phyloP scores from a whole-genome alignment of 2,329 filamentous ascomycete genomes.

The Cytospora chrysosperma region DNA sequence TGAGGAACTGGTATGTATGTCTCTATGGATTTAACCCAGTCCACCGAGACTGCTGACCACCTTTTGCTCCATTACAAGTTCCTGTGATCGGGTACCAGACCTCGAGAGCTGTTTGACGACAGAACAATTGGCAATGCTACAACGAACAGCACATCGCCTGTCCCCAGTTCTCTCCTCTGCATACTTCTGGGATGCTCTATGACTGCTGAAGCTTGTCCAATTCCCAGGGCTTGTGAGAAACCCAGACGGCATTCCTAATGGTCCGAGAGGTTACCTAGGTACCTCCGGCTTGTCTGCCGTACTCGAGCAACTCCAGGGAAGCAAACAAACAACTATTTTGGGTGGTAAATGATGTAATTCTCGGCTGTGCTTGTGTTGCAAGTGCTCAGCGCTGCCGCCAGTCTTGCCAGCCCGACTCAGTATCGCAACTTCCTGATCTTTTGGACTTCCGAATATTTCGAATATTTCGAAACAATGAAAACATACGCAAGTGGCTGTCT shows the following conservation, averaged over 20 bases:
- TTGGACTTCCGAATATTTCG: not conserved
- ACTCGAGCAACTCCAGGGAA: not conserved
- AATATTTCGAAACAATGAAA: not conserved
- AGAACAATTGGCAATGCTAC: not conserved
- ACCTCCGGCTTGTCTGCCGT: not conserved
- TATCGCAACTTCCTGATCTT: conserved; percentile 3
- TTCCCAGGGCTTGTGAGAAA: not conserved
- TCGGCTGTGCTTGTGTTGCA: not conserved
- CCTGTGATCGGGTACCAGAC: not conserved
- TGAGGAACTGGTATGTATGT: not conserved
- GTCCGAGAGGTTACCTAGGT: not conserved
- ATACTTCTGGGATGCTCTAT: not conserved
- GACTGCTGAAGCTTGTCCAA: not conserved
- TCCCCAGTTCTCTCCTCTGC: not conserved
- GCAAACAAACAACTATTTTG: not conserved
- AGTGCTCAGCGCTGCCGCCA: not conserved
- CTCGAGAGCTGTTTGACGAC: not conserved
- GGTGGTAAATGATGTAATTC: conserved; percentile 3
- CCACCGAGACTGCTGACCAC: too few species aligned
- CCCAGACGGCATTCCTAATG: conserved; percentile 9
- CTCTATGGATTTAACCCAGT: too few species aligned
- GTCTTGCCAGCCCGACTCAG: conserved; percentile 6
- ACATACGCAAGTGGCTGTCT: not conserved
- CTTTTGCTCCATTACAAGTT: too few species aligned
- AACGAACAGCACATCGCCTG: not conserved